A percentile compares a stretch with the other conserved stretches of the same genome.
Evolutionary conservation across 495 filamentous ascomycete species (phyloP).

Genomic region (Penicillium canariense): DNA sequence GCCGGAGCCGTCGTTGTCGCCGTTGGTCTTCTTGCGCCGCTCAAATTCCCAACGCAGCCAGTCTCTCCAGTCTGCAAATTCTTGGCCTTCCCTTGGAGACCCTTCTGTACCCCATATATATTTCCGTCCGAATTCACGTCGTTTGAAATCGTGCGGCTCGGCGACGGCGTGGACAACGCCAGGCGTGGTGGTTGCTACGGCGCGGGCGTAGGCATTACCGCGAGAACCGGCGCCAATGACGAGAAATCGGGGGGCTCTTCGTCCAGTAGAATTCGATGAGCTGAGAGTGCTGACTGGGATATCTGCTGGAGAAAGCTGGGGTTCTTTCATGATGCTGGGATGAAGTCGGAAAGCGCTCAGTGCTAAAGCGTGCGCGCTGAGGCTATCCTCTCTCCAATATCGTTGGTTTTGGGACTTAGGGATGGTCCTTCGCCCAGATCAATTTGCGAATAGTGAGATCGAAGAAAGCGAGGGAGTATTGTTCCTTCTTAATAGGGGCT

Average conservation of each 20-base stretch:
- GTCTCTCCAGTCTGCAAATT: constrained; percentile 71
- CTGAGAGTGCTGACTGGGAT: background rate
- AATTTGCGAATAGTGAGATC: background rate
- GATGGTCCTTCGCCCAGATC: background rate
- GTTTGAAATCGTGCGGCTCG: constrained; percentile 78
- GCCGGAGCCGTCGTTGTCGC: background rate
- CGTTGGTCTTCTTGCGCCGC: constrained; percentile 41
- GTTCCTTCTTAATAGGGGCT: background rate
- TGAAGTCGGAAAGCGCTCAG: background rate
- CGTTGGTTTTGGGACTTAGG: background rate
- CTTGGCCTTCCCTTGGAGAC: constrained; percentile 51
- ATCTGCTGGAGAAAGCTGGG: constrained; percentile 12
- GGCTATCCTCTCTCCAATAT: background rate
- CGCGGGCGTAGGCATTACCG: constrained; percentile 71
- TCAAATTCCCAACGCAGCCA: constrained; percentile 63
- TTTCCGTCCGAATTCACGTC: constrained; percentile 59
- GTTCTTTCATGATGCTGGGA: constrained; percentile 29
- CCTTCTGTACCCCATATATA: constrained; percentile 61
- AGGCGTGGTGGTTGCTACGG: constrained; percentile 57
- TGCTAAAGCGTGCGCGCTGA: background rate
- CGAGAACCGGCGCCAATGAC: constrained; percentile 88
- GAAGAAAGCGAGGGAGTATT: background rate
- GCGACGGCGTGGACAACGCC: constrained; percentile 72
- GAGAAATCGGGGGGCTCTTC: constrained; percentile 52
- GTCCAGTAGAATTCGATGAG: background rate